Percentiles rank a stretch among this genome's conserved stretches.
Conservation (phyloP, 2,329 filamentous ascomycete species). For the Volutella citrinella region DNA sequence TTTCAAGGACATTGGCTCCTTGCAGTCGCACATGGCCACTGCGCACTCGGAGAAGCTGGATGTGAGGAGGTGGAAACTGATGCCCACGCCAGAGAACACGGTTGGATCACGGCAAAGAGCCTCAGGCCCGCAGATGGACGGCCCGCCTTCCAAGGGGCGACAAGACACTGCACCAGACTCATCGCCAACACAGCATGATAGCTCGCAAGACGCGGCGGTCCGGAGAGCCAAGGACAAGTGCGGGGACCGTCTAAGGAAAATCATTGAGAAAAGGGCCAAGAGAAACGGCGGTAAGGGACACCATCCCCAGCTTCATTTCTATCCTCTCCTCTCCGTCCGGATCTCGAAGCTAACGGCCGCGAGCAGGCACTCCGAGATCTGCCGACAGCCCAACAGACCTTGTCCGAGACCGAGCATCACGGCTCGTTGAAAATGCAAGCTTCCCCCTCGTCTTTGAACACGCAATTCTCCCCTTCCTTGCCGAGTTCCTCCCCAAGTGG, state of each 20-base stretch:
- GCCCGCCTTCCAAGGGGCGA: too few species aligned
- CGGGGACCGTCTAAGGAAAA: slow-evolving; percentile 31
- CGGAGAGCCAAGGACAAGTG: slow-evolving; percentile 37
- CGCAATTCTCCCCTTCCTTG: slow-evolving; percentile 40
- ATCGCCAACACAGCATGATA: too few species aligned
- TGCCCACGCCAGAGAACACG: not conserved
- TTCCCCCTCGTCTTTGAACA: slow-evolving; percentile 44
- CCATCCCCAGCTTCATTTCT: not conserved
- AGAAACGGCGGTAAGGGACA: slow-evolving; percentile 24
- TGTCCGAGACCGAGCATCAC: slow-evolving; percentile 23
- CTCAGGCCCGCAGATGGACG: too few species aligned
- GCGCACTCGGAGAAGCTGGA: slow-evolving; percentile 29
- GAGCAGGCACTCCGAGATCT: slow-evolving; percentile 26
- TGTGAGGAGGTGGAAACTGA: slow-evolving; percentile 12
- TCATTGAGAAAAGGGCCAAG: slow-evolving; percentile 33
- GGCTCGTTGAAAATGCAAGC: slow-evolving; percentile 30
- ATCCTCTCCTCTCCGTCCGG: too few species aligned
- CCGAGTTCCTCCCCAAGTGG: slow-evolving; percentile 41
- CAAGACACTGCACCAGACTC: too few species aligned
- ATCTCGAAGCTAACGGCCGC: too few species aligned
- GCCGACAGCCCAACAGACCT: slow-evolving; percentile 32
- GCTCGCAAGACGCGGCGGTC: too few species aligned
- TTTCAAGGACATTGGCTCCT: slow-evolving; percentile 31
- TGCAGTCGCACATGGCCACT: slow-evolving; percentile 36
- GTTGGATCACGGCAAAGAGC: not conserved